Conservation (phyloP, 331 rosid species). For the Quercus lobata region DNA sequence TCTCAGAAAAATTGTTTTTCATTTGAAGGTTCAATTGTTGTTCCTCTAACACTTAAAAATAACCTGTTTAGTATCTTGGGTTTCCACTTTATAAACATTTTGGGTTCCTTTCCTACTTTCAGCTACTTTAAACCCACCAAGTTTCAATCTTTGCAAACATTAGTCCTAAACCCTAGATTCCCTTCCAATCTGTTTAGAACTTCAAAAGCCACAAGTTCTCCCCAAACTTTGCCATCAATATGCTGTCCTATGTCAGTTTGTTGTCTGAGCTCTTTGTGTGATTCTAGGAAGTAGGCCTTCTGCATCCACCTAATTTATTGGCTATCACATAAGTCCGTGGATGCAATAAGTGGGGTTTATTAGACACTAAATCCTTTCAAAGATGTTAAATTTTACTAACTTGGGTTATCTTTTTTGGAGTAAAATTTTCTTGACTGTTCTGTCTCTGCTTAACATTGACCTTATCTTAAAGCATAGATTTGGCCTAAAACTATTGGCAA, state of each 20-base stretch:
- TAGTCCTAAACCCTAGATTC: neutral
- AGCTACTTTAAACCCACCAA: neutral
- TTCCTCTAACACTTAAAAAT: slow-evolving; percentile 6
- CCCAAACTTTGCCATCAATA: neutral
- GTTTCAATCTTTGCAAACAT: neutral
- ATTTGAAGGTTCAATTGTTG: slow-evolving; percentile 62
- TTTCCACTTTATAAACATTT: neutral
- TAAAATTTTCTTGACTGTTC: neutral
- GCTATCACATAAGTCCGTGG: neutral
- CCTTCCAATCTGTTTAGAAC: neutral
- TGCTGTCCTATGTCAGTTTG: neutral
- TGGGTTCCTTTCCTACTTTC: neutral
- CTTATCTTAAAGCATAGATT: neutral
- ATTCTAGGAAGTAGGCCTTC: neutral
- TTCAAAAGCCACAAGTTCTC: neutral
- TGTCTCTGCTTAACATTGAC: too few relatives aligned
- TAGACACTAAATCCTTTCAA: neutral
- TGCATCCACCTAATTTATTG: neutral
- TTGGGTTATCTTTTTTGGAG: neutral
- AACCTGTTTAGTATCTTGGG: neutral
- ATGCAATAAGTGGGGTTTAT: neutral
- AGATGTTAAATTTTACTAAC: neutral
- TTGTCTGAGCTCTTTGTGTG: neutral
- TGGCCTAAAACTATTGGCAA: neutral
- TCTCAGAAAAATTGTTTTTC: slow-evolving; percentile 56